phyloP scores from a whole-genome alignment of 805 yeast species.

The Dipodascus albidus region DNA sequence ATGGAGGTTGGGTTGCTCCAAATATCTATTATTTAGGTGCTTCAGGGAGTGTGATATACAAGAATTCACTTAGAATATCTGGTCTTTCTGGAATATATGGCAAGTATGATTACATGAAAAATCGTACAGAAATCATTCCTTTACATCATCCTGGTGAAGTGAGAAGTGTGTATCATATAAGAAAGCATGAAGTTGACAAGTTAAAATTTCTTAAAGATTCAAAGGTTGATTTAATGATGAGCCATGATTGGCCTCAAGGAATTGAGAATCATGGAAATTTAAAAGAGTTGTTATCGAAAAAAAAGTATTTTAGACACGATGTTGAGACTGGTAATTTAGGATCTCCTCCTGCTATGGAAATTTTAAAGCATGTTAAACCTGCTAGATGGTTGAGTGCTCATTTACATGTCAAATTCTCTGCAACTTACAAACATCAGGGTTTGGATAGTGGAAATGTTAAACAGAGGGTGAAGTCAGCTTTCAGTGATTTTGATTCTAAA shows the following conservation, averaged over 20 bases:
- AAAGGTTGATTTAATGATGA: constrained; percentile 44
- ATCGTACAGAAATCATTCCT: constrained; percentile 37
- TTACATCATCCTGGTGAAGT: constrained; percentile 32
- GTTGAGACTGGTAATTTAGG: constrained; percentile 53
- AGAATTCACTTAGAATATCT: constrained; percentile 61
- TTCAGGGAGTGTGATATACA: constrained; percentile 55
- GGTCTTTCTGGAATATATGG: constrained; percentile 83
- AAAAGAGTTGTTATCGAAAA: constrained; percentile 36
- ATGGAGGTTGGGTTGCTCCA: constrained; percentile 92
- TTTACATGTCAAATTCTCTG: constrained; percentile 64
- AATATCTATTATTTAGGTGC: constrained; percentile 78
- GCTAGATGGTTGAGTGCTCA: constrained; percentile 82
- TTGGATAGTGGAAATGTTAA: too few relatives aligned
- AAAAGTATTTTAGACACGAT: constrained; percentile 62
- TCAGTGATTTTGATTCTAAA: too few relatives aligned
- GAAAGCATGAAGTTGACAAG: constrained; percentile 49
- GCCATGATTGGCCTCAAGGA: constrained; percentile 94
- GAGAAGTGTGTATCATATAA: constrained; percentile 62
- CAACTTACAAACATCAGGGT: constrained; percentile 33
- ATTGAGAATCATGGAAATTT: constrained; percentile 55
- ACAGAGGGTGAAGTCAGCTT: too few relatives aligned
- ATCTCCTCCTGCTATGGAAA: constrained; percentile 48
- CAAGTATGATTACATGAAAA: constrained; percentile 33
- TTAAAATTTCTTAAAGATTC: constrained; percentile 28
- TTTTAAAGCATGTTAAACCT: constrained; percentile 50